Evolutionary conservation across 768 basidiomycete genomes (phyloP), one percentile per base, ranked within the genome.

Genomic region (Tricholoma bakamatsutake): DNA sequence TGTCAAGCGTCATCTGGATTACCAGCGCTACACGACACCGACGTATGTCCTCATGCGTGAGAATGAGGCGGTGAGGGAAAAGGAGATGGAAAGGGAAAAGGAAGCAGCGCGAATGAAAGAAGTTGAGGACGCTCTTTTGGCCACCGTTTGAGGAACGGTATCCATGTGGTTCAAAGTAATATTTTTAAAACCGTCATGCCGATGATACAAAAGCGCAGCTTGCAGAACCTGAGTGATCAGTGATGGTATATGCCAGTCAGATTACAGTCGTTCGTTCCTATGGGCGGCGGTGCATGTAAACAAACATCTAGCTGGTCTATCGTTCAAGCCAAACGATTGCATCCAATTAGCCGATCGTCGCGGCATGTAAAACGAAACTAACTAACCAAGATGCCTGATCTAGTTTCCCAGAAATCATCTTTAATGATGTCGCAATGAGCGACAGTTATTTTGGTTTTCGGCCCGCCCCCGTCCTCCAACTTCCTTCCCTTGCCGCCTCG

Each of bases 1-100:
- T 66, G 90, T 93, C 58, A 95, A 95, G 69, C 83, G 90, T 10
- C 83, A 90, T 58, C 75, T 95, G 46, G 90, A 94, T 59, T 95
- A 94, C 71, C 87, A 85, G 67, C 84, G 87, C 0, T 69, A 82
- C 64, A 77, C 75, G 63, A 82, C 77, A 27, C 88, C 89, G 4
- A 82, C 83, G 0, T 90, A 91, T 62, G 78, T 85, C 2, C 70
- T 80, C 34, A 74, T 80, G 40, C 76, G 87, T 27, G 87, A 90
- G 67, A 81, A 76, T 13, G 87, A 88, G 64, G 82, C 81, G 5
- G 80, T 80, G 6, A 75, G 76, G 59, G 85, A 85, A 65, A 81
- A 78, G 61, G 80, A 83, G 58, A 61, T 53, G 54, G 61, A 61
- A 53, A 75, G 67, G 56, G 79, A 79, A 66, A 77, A 76, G 57